Conservation (phyloP, 768 basidiomycete genomes). For the Lentinula guzmanii region DNA sequence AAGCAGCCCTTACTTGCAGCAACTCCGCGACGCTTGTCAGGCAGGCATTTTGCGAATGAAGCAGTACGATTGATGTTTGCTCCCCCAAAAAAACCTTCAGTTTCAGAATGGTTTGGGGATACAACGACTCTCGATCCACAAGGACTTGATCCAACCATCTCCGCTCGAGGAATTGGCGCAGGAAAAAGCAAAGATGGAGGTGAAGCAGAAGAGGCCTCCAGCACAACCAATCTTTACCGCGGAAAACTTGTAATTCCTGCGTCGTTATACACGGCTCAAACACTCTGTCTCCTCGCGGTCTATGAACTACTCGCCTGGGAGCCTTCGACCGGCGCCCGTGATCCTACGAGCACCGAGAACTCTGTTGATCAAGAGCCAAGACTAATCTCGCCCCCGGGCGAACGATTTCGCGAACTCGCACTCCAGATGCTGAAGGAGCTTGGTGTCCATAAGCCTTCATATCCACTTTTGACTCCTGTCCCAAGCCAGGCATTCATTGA, state of each 20-base stretch:
- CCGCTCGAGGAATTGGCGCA: neutral
- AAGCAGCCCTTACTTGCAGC: constrained; percentile 59
- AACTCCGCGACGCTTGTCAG: constrained; percentile 48
- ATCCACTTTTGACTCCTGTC: constrained; percentile 51
- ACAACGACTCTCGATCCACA: too few species aligned
- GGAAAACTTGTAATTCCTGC: constrained; percentile 16
- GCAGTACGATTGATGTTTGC: constrained; percentile 71
- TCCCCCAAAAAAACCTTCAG: constrained; percentile 30
- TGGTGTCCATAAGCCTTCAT: constrained; percentile 58
- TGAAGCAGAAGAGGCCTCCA: neutral
- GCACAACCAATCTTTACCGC: neutral
- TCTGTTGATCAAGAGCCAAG: neutral
- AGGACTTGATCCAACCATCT: neutral
- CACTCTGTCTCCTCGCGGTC: constrained; percentile 65
- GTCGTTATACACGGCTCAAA: constrained; percentile 69
- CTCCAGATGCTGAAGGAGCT: constrained; percentile 63
- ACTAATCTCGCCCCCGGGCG: neutral
- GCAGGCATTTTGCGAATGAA: constrained; percentile 49
- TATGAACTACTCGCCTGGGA: constrained; percentile 50
- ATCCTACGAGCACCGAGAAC: neutral
- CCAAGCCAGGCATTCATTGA: constrained; percentile 57
- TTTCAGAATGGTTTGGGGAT: neutral
- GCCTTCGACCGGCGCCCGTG: constrained; percentile 20
- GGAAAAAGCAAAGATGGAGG: neutral
- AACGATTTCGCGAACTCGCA: constrained; percentile 43